Base-by-base conservation (phyloP, 2,329 filamentous ascomycete species). In the Pseudogymnoascus sp. region DNA sequence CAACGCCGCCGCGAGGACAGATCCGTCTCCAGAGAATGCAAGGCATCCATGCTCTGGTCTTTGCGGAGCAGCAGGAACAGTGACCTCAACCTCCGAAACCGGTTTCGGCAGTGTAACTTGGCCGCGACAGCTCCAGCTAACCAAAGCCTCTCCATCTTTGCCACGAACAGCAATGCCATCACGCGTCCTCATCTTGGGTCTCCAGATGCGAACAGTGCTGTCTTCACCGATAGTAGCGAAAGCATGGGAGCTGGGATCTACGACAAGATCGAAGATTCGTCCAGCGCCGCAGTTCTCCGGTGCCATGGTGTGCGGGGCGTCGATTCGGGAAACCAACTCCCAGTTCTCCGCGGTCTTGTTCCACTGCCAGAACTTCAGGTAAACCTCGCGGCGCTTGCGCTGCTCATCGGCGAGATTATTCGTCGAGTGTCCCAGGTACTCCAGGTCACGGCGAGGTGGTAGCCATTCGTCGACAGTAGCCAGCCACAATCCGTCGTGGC, bases 401-500 rank as follows among this genome's bases (percentile, higher is more conserved):
- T 77, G 73, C 61, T 83, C 79, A 59, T 75, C 79, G 65, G 74
- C 76, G 64, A 69, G 74, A 59, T 73, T 70, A n/a, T 70, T 73
- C 39, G 73, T 74, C 18, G 77, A 70, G 64, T 81, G 75, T 59
- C 77, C 76, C 7, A 89, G 72, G 61, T 81, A 80, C 38, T 83
- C 80, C 12, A 89, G 74, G 69, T 97, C 91, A 63, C 82, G 78
- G 11, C 77, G 75, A 8, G 89, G 84, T 1, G 91, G 91, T 59
- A 82, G 81, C 94, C 94, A 99, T 69, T 92, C 89, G 71, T 99
- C 94, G 1, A 96, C 83, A 1, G 91, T 97, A 4, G 89, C 92
- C 62, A 99, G 81, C 92, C 93, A 97, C 65, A 85, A 81, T 16
- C 93, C 93, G 70, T 97, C 88, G 58, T 81, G 77, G 43, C 89